Evolutionary conservation across 441 rosid species (phyloP).

Genomic region (Iberis amara): DNA sequence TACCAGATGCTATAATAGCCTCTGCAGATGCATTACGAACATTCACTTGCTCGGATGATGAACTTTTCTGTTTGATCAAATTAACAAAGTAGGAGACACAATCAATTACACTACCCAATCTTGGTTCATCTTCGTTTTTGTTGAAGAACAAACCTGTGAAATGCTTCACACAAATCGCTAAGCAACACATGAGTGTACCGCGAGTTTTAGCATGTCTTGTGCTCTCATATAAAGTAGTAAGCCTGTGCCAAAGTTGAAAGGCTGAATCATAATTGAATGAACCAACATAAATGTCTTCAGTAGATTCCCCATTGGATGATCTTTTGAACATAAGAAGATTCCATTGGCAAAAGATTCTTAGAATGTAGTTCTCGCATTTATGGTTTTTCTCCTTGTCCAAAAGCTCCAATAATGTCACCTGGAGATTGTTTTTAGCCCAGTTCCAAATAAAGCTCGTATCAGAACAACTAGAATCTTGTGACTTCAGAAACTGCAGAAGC

Average conservation of each 20-base stretch:
- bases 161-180: constrained; percentile 68
- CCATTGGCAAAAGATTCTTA: constrained; percentile 78
- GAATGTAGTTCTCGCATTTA: constrained; percentile 65
- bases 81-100: constrained; percentile 48
- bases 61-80: constrained; percentile 62
- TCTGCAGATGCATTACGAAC: constrained; percentile 83
- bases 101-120: constrained; percentile 37
- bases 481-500: constrained; percentile 65
- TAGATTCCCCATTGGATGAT: constrained; percentile 24
- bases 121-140: constrained; percentile 35
- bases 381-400: constrained; percentile 62
- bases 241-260: constrained; percentile 59
- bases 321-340: constrained; percentile 62
- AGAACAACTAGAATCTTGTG: constrained; percentile 36
- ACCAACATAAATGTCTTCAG: constrained; percentile 46
- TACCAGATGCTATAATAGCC: constrained; percentile 76
- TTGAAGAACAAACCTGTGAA: constrained; percentile 41
- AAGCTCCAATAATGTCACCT: constrained; percentile 51
- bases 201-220: constrained; percentile 58
- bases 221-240: constrained; percentile 49
- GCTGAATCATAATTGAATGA: constrained; percentile 53
- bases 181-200: constrained; percentile 72
- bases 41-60: constrained; percentile 74
- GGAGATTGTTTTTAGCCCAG: constrained; percentile 68
- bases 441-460: constrained; percentile 44